Percentiles rank a stretch among this genome's conserved stretches.
Evolutionary conservation across 2,329 filamentous ascomycete genomes (phyloP).

Genomic region (Rasamsonia emersonii): DNA sequence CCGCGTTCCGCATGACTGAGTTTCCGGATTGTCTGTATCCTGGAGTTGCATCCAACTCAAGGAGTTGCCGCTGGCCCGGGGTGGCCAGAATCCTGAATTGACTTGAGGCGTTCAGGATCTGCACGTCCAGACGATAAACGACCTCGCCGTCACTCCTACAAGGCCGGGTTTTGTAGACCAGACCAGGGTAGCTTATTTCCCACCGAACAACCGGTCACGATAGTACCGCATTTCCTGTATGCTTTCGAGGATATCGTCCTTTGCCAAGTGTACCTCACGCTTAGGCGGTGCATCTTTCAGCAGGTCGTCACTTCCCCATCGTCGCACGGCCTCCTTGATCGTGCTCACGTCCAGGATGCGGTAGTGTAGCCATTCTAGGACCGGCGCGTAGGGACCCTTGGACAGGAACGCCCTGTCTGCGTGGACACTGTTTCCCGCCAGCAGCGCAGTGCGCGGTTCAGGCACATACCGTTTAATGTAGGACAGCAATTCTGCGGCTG

Average conservation of each 20-base stretch:
- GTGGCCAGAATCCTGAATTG: too few species aligned
- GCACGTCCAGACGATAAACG: background rate
- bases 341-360: conserved; percentile 85
- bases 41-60: too few species aligned
- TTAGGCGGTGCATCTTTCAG: conserved; percentile 60
- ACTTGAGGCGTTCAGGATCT: too few species aligned
- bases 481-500: conserved; percentile 61
- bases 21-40: too few species aligned
- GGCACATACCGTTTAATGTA: conserved; percentile 72
- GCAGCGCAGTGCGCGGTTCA: conserved; percentile 55
- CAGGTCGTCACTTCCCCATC: conserved; percentile 64
- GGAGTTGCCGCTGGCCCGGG: too few species aligned
- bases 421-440: conserved; percentile 91
- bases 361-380: conserved; percentile 75
- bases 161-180: background rate
- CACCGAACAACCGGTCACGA: conserved; percentile 56
- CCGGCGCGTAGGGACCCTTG: conserved; percentile 61
- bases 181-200: too few species aligned
- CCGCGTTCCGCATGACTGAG: too few species aligned
- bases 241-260: conserved; percentile 87
- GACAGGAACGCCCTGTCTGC: conserved; percentile 76
- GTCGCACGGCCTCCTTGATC: conserved; percentile 78
- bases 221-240: conserved; percentile 88
- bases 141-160: conserved; percentile 1
- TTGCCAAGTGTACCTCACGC: conserved; percentile 69